Percentiles rank a stretch among this genome's conserved stretches.
These are phyloP conservation scores for Durio zibethinus DNA, from an alignment of 345 rosid genomes.

Conservation along the genomic window DNA sequence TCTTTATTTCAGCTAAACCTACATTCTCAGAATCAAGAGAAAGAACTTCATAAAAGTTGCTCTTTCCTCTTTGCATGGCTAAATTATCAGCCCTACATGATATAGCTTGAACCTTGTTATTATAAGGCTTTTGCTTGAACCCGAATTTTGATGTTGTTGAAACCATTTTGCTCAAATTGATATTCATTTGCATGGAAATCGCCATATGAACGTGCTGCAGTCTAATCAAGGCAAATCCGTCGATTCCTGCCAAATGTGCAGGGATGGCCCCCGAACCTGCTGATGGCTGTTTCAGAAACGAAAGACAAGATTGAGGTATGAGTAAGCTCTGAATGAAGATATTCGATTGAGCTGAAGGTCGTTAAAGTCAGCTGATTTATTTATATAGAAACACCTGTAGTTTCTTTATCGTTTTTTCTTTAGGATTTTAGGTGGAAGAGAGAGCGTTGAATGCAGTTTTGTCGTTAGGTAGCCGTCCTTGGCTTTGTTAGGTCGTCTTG, in stretches of 20 bases:
- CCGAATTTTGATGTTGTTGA: neutral
- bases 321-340: too few species aligned
- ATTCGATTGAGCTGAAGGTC: too few species aligned
- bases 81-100: neutral
- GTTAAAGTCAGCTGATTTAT: neutral
- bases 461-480: neutral
- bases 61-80: conserved; percentile 5
- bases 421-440: neutral
- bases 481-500: neutral
- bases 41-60: conserved; percentile 35
- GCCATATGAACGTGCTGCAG: neutral
- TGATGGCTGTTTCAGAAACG: neutral
- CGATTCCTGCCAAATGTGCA: neutral
- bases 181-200: neutral
- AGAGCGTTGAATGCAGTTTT: neutral
- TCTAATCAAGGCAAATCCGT: neutral
- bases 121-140: neutral
- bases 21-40: conserved; percentile 27
- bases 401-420: neutral
- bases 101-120: neutral
- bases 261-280: neutral
- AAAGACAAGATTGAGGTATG: too few species aligned
- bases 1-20: conserved; percentile 38
- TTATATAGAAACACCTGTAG: neutral
- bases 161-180: neutral